Conservation (phyloP, 148 eudicot genomes). For the Cornus controversa region DNA sequence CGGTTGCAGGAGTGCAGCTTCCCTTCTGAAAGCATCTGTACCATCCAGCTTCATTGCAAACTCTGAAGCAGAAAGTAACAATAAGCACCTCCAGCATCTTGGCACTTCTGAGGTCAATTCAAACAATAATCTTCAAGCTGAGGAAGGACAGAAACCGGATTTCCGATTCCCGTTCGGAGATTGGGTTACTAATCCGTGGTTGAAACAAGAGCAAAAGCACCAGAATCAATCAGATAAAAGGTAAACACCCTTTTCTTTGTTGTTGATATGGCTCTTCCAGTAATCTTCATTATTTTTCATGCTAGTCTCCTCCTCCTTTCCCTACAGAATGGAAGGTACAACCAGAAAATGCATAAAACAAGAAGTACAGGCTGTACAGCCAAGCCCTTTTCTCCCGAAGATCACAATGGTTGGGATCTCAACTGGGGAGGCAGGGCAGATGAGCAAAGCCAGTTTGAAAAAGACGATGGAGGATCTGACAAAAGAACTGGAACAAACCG, state of each 20-base stretch:
- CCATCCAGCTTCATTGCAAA: slow-evolving; percentile 26
- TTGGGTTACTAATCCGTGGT: slow-evolving; percentile 70
- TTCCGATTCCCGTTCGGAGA: slow-evolving; percentile 61
- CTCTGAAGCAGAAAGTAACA: slow-evolving; percentile 29
- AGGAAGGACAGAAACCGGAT: slow-evolving; percentile 33
- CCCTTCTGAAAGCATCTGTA: slow-evolving; percentile 58
- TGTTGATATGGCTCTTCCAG: background rate
- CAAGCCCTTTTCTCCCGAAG: slow-evolving; percentile 72
- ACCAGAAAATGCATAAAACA: slow-evolving; percentile 24
- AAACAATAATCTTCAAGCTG: slow-evolving; percentile 27
- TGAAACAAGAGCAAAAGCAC: slow-evolving; percentile 36
- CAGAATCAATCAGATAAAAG: slow-evolving; percentile 38
- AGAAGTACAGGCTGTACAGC: slow-evolving; percentile 38
- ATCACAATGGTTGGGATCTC: slow-evolving; percentile 92
- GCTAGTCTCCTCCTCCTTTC: background rate
- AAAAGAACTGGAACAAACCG: slow-evolving; percentile 67
- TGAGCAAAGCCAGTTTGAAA: slow-evolving; percentile 67
- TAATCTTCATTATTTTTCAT: background rate
- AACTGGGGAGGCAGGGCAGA: slow-evolving; percentile 64
- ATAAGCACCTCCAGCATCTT: slow-evolving; percentile 31
- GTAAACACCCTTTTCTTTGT: slow-evolving; percentile 18
- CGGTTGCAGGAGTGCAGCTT: slow-evolving; percentile 78
- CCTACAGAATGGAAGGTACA: slow-evolving; percentile 35
- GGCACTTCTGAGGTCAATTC: slow-evolving; percentile 35
- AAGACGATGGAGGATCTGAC: slow-evolving; percentile 86